phyloP scores from a whole-genome alignment of 2,329 filamentous ascomycete species.

The Botrytis fragariae region DNA sequence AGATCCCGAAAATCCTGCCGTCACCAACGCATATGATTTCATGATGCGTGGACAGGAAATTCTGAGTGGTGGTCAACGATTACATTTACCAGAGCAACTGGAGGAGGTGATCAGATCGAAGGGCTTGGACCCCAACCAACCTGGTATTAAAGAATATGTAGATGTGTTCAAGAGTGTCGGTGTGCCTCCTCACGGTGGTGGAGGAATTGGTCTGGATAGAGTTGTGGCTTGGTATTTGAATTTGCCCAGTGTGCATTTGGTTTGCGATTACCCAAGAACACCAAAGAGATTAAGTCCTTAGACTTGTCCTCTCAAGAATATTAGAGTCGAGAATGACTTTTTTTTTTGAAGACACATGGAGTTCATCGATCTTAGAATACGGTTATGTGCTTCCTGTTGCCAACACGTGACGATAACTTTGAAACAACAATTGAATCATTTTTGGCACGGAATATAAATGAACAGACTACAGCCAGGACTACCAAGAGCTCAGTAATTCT shows the following conservation, averaged over 20 bases:
- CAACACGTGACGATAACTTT: background rate
- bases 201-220: conserved; percentile 85
- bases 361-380: background rate
- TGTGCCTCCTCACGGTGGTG: conserved; percentile 85
- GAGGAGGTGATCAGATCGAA: conserved; percentile 73
- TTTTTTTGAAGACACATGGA: background rate
- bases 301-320: background rate
- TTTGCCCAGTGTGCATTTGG: conserved; percentile 57
- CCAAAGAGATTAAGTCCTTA: conserved; percentile 58
- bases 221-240: conserved; percentile 68
- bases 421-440: background rate
- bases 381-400: background rate
- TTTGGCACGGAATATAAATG: background rate
- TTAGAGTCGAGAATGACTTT: background rate
- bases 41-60: conserved; percentile 94
- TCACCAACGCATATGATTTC: conserved; percentile 74
- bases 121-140: conserved; percentile 73
- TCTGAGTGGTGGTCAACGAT: conserved; percentile 86
- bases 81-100: conserved; percentile 74
- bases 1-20: conserved; percentile 61
- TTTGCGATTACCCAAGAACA: conserved; percentile 57
- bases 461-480: background rate
- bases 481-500: background rate
- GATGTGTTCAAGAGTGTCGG: conserved; percentile 77
- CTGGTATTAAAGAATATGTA: conserved; percentile 86